These are phyloP conservation scores for Gynochthodes officinalis DNA, from an alignment of 257 asterid species.

Conservation along the genomic window DNA sequence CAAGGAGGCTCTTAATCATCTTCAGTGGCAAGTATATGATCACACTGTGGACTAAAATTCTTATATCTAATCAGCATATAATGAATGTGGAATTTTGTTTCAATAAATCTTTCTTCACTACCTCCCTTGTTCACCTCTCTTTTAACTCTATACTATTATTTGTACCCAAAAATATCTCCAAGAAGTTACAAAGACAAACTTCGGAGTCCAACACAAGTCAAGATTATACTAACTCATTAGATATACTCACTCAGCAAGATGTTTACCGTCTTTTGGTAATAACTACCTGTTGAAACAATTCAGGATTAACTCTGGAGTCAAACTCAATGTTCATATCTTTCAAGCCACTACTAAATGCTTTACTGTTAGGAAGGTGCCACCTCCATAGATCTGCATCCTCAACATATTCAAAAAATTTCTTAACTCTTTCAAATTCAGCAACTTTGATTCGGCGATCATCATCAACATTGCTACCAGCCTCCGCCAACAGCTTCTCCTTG, in stretches of 20 bases:
- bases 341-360: conserved; percentile 87
- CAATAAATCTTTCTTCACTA: neutral
- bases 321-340: conserved; percentile 71
- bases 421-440: conserved; percentile 46
- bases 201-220: neutral
- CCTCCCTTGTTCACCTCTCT: neutral
- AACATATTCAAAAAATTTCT: conserved; percentile 70
- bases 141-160: neutral
- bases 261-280: neutral
- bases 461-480: conserved; percentile 20
- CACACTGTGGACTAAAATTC: neutral
- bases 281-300: conserved; percentile 78
- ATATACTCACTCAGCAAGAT: neutral
- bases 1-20: neutral
- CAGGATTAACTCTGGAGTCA: conserved; percentile 58
- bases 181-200: neutral
- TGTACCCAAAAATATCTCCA: neutral
- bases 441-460: conserved; percentile 15
- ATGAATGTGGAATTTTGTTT: neutral
- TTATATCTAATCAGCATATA: too few species aligned
- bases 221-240: neutral
- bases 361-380: conserved; percentile 77
- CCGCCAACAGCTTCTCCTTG: conserved; percentile 54
- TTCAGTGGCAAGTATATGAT: neutral
- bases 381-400: conserved; percentile 95